Evolutionary conservation across 345 rosid genomes (phyloP).

Genomic region (Erodium maritimum): DNA sequence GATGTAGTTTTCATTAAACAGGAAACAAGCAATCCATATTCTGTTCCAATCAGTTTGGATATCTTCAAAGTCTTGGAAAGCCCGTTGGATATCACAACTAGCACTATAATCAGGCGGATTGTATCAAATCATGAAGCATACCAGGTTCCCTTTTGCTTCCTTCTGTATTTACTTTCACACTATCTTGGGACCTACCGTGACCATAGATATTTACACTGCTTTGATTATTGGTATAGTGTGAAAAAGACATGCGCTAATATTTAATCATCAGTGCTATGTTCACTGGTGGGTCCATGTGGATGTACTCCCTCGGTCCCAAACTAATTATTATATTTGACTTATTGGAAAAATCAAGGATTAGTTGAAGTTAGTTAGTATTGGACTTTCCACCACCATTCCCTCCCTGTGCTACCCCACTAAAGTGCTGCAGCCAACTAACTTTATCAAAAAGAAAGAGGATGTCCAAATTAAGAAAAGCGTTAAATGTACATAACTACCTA

Average conservation of each 20-base stretch:
- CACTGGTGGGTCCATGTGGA: not conserved
- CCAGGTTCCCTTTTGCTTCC: conserved; percentile 25
- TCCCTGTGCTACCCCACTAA: too few relatives aligned
- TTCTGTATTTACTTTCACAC: conserved; percentile 1
- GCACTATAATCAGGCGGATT: conserved; percentile 58
- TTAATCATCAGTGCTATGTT: not conserved
- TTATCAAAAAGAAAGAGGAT: too few relatives aligned
- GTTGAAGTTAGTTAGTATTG: too few relatives aligned
- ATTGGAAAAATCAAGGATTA: too few relatives aligned
- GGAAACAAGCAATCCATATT: conserved; percentile 56
- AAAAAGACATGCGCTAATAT: too few relatives aligned
- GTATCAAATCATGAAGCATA: conserved; percentile 67
- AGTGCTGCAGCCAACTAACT: too few relatives aligned
- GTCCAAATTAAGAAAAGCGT: too few relatives aligned
- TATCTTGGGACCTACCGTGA: not conserved
- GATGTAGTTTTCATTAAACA: conserved; percentile 8
- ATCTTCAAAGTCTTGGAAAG: conserved; percentile 57
- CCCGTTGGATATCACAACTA: conserved; percentile 59
- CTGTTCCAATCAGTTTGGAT: conserved; percentile 53
- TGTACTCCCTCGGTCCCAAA: too few relatives aligned
- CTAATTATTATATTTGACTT: too few relatives aligned
- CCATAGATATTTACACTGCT: not conserved
- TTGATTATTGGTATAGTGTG: not conserved
- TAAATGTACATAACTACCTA: too few relatives aligned
- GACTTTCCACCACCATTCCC: too few relatives aligned